Evolutionary conservation across 441 rosid species (phyloP), one percentile per base, ranked within the genome.

Genomic region (Gossypium trilobum): DNA sequence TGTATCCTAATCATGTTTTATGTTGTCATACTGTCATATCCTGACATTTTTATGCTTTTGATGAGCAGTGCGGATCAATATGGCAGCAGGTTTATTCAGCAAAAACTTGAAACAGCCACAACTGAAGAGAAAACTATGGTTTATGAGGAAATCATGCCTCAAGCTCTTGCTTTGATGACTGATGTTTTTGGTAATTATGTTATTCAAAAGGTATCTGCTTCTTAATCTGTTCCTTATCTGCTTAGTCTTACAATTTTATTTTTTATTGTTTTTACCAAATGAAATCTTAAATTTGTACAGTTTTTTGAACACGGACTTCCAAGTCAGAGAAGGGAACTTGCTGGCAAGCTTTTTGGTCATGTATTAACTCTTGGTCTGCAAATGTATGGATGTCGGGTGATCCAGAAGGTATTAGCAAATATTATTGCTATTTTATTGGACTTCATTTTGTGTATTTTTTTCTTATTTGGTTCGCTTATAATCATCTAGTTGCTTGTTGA

Each of bases 111-210:
- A 80, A 88, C 87, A 33, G 96, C 97, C 44, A 84, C 91, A 33
- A 73, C 69, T 3, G 91, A 88, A 72, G 96, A 92, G 85, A 92
- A 90, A 77, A 87, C 74, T 79, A 92, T 87, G 91, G 88, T 91
- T 48, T 91, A 90, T 78, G 85, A 83, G 76, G 97, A 92, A 84
- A 90, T 92, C 73, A 85, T 83, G 94, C 91, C 96, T 20, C 87
- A 87, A 62, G 92, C 90, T 71, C 90, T 85, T 70, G 82, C 82
- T 68, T 80, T 92, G 87, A 87, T 92, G 96, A 92, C 92, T 23
- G 97, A 92, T 54, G 96, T 92, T 46, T 92, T 92, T 78, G 97
- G 97, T 44, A 92, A 92, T 83, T 92, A 92, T 85, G 97, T 92
- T 3, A 87, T 92, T 74, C 97, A 92, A 68, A 92, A 92, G 94